Evolutionary conservation across 441 rosid species (phyloP), one percentile per base, ranked within the genome.

Genomic region (Pelargonium australe): DNA sequence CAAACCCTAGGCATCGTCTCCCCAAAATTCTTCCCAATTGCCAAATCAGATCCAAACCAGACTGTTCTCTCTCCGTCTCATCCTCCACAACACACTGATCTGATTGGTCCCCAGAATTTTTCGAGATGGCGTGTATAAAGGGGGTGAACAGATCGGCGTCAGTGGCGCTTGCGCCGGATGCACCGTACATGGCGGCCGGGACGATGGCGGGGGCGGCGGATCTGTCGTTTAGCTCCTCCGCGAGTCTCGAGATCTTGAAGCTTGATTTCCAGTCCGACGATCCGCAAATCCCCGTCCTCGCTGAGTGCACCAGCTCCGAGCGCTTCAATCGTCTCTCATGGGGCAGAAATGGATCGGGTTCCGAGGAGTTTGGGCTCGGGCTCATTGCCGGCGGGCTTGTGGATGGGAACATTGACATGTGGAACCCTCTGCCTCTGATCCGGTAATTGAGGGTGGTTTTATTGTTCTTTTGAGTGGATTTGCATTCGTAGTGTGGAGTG

Each of bases 121-220:
- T 31, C 37, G 37, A 31, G 37, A 57, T 57, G 63, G 63, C 63
- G 74, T 87, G 90, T 80, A 90, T 95, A 70, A 95, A 95, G 84
- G 87, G 86, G 55, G 95, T 88, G 61, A 89, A 71, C 74, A 78
- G 97, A 86, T 95, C 97, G 84, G 96, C 99, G 84, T 85, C 90
- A 57, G 92, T 88, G 75, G 97, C 97, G 16, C 70, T 95, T 63
- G 86, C 98, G 63, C 98, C 98, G 78, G 98, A 92, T 31, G 89
- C 89, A 55, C 96, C 92, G 2, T 95, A 92, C 86, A 79, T 95
- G 91, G 99, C 98, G 14, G 92, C 98, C 25, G 99, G 99, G 12
- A 95, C 99, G 69, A 89, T 92, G 98, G 98, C 98, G 7, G 98
- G 97, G 57, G 99, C 97, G 9, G 97, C 92, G 76, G 98, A 95